Percentiles rank a stretch among this genome's conserved stretches.
phyloP scores from a whole-genome alignment of 768 basidiomycete species.

The Cantharellus anzutake region DNA sequence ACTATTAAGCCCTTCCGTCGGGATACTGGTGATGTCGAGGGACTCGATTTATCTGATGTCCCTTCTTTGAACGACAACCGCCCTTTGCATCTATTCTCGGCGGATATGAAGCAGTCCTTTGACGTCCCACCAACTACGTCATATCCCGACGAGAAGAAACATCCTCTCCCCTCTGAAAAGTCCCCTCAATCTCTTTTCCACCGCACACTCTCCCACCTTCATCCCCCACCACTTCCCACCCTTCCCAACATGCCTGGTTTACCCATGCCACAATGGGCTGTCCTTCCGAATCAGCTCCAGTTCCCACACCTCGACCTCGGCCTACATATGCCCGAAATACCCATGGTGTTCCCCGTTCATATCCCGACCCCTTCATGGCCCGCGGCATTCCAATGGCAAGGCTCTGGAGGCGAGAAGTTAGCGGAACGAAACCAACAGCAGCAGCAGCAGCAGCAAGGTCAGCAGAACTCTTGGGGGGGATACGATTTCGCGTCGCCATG shows the following conservation, averaged over 20 bases:
- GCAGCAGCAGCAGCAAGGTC: slow-evolving; percentile 18
- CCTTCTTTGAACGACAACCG: too few relatives aligned
- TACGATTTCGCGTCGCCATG: slow-evolving; percentile 19
- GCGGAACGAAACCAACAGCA: background rate
- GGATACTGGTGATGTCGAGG: too few relatives aligned
- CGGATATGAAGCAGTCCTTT: too few relatives aligned
- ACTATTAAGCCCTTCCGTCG: background rate
- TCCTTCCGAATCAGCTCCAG: background rate
- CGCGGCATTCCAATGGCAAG: slow-evolving; percentile 5
- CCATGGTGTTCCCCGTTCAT: slow-evolving; percentile 62
- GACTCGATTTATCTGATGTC: too few relatives aligned
- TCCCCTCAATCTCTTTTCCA: slow-evolving; percentile 26
- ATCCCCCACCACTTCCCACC: slow-evolving; percentile 28
- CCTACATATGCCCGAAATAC: slow-evolving; percentile 43
- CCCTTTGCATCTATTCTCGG: too few relatives aligned
- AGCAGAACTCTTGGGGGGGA: slow-evolving; percentile 26
- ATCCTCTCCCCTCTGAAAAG: background rate
- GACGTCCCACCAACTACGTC: too few relatives aligned
- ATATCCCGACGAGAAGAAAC: background rate
- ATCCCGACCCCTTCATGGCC: slow-evolving; percentile 33
- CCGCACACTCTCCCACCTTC: slow-evolving; percentile 41
- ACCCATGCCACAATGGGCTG: slow-evolving; percentile 14
- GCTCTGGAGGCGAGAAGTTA: background rate
- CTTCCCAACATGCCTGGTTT: slow-evolving; percentile 29
- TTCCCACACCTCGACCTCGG: slow-evolving; percentile 40